Conservation (phyloP, 106 monocot genomes). For the Allium fistulosum region DNA sequence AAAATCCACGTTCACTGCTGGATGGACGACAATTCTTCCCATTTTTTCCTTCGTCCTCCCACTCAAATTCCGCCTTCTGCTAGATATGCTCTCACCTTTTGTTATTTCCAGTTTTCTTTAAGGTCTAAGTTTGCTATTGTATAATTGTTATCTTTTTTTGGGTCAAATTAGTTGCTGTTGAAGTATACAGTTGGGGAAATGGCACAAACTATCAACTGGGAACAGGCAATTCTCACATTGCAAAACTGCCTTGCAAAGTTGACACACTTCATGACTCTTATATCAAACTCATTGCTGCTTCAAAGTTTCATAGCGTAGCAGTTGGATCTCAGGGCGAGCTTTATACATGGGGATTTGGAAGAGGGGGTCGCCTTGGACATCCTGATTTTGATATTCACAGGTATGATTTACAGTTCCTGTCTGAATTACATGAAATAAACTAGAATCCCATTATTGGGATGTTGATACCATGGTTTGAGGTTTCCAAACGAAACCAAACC, state of each 20-base stretch:
- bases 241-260: conserved; percentile 90
- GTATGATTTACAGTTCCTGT: conserved; percentile 15
- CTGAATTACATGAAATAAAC: too few species aligned
- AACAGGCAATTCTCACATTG: conserved; percentile 96
- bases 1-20: too few species aligned
- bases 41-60: too few species aligned
- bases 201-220: conserved; percentile 99
- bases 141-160: background rate
- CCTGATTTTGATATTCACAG: conserved; percentile 99
- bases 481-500: too few species aligned
- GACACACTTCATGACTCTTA: conserved; percentile 74
- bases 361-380: conserved; percentile 97
- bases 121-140: too few species aligned
- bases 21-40: too few species aligned
- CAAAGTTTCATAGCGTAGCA: conserved; percentile 92
- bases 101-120: too few species aligned
- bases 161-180: conserved; percentile 60
- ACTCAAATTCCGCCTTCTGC: too few species aligned
- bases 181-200: conserved; percentile 98
- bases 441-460: too few species aligned
- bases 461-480: too few species aligned
- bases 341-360: conserved; percentile 98
- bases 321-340: conserved; percentile 71
- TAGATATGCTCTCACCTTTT: too few species aligned
- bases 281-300: conserved; percentile 59